Evolutionary conservation across 192 early-diverging fungal species (phyloP), one percentile per base, ranked within the genome.

Genomic region (Pilobolus umbonatus): DNA sequence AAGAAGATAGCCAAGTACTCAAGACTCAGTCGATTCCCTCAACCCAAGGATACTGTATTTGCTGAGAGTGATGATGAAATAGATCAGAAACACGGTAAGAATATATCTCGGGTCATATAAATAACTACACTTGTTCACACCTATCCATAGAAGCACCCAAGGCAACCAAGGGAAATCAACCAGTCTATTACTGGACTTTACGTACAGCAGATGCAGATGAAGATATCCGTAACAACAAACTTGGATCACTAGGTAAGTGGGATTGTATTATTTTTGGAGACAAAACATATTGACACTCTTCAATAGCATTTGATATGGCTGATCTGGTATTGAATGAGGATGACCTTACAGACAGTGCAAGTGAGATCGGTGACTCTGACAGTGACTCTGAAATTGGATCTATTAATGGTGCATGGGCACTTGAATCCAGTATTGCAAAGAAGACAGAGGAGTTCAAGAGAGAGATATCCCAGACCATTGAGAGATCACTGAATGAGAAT

Each of bases 401-500:
- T 34, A 67, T 67, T 53, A 65, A 61, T 56, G 80, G 80, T 14
- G 71, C 72, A n/a, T 76, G 66, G 43, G 65, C 76, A 45, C 55
- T 72, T 34, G 80, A 80, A 40, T 76, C 76, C 17, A 70, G 75
- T 45, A 72, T 70, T 14, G 69, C 72, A 11, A 75, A 71, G 6
- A 76, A 72, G 21, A 62, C 75, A 1, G 89, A 90, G 40, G 83
- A 86, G 34, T 85, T 88, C 74, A 81, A 85, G 49, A 74, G 77
- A 22, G 93, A 88, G 76, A 79, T 90, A 25, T 59, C 73, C 1
- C 77, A 75, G 45, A 94, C 92, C 0, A 72, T 96, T 44, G 84
- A 89, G 30, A 80, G 93, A 11, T 90, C 93, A 7, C 83, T 95
- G 57, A 76, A 72, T 19, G 91, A 94, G 48, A 72, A 80, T 42